Percentiles rank a stretch among this genome's conserved stretches.
These are phyloP conservation scores for Nannochloropsis salina DNA, from an alignment of 108 stramenopile species.

Conservation along the genomic window DNA sequence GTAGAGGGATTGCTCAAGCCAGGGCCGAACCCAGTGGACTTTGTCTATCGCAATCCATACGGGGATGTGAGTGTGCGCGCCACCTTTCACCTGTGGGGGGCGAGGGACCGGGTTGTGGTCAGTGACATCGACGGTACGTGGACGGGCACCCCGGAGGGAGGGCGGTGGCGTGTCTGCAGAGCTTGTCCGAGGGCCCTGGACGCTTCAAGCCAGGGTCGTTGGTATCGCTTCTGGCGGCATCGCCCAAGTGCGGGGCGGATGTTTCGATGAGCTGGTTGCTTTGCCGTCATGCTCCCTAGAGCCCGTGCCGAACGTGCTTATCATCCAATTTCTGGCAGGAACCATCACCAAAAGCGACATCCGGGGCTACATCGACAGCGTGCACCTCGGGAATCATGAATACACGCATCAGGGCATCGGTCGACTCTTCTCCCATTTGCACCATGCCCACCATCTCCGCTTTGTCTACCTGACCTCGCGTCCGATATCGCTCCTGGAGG, in stretches of 20 bases:
- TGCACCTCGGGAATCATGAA: background rate
- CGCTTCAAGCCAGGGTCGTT: no score
- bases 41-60: background rate
- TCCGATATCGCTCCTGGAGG: background rate
- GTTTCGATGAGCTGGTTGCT: no score
- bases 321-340: background rate
- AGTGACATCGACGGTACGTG: constrained; percentile 4
- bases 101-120: background rate
- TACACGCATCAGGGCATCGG: background rate
- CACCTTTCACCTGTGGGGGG: background rate
- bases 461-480: background rate
- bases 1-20: background rate
- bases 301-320: no score
- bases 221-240: no score
- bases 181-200: no score
- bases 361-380: background rate
- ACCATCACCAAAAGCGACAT: constrained; percentile 20
- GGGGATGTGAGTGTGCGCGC: background rate
- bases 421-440: background rate
- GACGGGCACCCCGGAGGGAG: background rate
- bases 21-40: background rate
- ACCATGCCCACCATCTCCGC: background rate
- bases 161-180: no score
- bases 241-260: no score
- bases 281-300: no score